Evolutionary conservation across 2,329 filamentous ascomycete species (phyloP).

Genomic region (Fusarium miscanthi): DNA sequence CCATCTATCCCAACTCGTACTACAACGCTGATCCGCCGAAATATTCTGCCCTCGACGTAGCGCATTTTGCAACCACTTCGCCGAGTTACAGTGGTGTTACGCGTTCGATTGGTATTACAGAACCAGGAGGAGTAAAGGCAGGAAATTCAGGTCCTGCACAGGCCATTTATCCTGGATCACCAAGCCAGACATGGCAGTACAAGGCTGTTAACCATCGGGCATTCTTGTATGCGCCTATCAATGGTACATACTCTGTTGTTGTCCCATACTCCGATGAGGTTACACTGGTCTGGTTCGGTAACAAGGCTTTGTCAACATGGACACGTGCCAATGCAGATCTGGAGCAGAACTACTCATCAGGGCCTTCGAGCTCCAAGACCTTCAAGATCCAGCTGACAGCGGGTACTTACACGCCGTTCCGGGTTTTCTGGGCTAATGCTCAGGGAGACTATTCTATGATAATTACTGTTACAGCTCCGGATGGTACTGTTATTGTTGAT

Average conservation of each 20-base stretch:
- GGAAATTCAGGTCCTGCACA: not conserved
- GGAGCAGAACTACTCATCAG: not conserved
- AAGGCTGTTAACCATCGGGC: not conserved
- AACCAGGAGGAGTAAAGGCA: not conserved
- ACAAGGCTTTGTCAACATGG: not conserved
- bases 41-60: not conserved
- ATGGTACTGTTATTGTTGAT: not conserved
- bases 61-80: not conserved
- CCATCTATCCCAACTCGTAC: not conserved
- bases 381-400: not conserved
- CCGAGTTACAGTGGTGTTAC: not conserved
- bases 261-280: not conserved
- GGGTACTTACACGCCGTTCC: not conserved
- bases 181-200: constrained; percentile 6
- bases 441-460: constrained; percentile 4
- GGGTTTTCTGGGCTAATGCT: not conserved
- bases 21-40: not conserved
- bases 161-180: not conserved
- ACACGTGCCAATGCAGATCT: not conserved
- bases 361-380: not conserved
- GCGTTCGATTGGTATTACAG: not conserved
- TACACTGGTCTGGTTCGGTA: not conserved
- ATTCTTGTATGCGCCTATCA: constrained; percentile 1
- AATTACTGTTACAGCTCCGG: not conserved
- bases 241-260: not conserved